Conservation (phyloP, 225 moss, liverwort and hornwort species). For the Climacium dendroides region DNA sequence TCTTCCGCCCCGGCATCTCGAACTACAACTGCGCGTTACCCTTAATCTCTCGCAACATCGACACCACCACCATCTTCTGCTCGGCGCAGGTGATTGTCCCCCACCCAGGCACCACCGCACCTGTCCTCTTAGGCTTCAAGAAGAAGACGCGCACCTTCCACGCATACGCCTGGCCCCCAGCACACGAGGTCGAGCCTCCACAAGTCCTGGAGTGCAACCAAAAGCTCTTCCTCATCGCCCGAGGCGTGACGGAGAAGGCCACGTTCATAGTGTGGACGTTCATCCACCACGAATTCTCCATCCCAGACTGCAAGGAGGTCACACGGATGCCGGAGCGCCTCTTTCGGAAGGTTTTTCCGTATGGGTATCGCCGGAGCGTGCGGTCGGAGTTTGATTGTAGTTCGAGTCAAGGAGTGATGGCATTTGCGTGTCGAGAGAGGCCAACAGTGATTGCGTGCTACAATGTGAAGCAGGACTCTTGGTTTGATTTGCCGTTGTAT, state of each 20-base stretch:
- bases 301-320: constrained; percentile 15
- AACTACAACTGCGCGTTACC: constrained; percentile 25
- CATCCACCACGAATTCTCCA: neutral
- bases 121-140: constrained; percentile 6
- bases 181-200: constrained; percentile 19
- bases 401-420: neutral
- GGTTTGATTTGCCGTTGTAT: constrained; percentile 19
- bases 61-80: constrained; percentile 17
- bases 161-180: constrained; percentile 15
- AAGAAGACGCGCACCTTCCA: constrained; percentile 6
- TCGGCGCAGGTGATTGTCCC: neutral
- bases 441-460: constrained; percentile 16
- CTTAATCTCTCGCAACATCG: constrained; percentile 1
- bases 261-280: constrained; percentile 22
- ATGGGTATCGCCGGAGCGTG: neutral
- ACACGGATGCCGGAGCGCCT: constrained; percentile 25
- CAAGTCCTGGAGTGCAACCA: constrained; percentile 24
- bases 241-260: constrained; percentile 1
- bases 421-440: constrained; percentile 4
- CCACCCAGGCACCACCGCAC: neutral
- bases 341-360: constrained; percentile 9
- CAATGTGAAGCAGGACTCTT: neutral
- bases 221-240: constrained; percentile 4
- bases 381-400: constrained; percentile 1
- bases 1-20: constrained; percentile 8